phyloP scores from a whole-genome alignment of 176 grass and related monocot genomes.

The Zoysia pacifica region DNA sequence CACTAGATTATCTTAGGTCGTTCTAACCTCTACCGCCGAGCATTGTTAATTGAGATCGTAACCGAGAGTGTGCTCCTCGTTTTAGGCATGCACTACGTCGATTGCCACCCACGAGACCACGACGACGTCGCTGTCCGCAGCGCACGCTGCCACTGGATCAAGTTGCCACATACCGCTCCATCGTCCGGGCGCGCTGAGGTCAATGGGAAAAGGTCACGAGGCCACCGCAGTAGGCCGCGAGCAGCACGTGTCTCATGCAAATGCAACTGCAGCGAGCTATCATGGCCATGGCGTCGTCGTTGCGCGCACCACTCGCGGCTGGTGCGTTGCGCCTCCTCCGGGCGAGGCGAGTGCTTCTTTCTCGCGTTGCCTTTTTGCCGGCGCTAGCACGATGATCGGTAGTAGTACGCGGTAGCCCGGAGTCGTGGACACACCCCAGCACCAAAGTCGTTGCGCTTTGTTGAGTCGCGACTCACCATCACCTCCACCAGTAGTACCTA shows the following conservation, averaged over 20 bases:
- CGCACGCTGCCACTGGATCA: no score
- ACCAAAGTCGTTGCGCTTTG: neutral
- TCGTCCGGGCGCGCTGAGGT: constrained; percentile 1
- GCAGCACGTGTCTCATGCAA: constrained; percentile 5
- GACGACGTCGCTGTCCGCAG: constrained; percentile 16
- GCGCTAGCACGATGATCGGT: neutral
- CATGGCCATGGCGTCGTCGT: neutral
- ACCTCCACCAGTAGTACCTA: neutral
- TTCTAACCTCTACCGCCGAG: no score
- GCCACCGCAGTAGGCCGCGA: neutral
- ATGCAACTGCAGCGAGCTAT: neutral
- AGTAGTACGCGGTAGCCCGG: neutral
- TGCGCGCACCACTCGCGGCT: neutral
- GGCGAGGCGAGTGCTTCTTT: neutral
- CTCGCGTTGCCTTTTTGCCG: neutral
- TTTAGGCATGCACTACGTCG: constrained; percentile 15
- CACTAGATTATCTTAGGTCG: no score
- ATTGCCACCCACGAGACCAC: neutral
- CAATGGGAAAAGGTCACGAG: constrained; percentile 13
- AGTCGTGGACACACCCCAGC: neutral
- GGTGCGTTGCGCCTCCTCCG: neutral
- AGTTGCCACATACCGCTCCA: neutral
- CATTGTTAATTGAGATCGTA: neutral
- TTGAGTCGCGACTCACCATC: neutral
- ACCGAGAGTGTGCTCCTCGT: constrained; percentile 21